Evolutionary conservation across 1,139 yeast genomes (phyloP).

Genomic region (Tardiomyces blankii): DNA sequence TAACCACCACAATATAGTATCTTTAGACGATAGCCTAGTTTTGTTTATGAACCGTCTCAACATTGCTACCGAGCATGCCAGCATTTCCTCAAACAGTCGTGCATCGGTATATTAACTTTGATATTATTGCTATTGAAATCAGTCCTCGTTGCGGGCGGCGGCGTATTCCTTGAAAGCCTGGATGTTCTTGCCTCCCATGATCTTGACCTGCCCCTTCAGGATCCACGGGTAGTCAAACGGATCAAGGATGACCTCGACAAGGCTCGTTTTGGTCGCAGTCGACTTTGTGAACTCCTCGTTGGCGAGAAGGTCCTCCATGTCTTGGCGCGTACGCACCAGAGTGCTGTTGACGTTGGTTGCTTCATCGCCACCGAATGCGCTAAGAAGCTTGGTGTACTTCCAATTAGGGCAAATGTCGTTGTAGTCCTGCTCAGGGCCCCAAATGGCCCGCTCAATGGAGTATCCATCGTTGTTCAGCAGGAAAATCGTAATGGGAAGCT

Average conservation of each 20-base stretch:
- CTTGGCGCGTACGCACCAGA: constrained; percentile 25
- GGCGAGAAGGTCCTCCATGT: constrained; percentile 25
- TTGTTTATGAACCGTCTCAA: too few species aligned
- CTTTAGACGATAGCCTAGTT: too few species aligned
- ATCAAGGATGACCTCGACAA: constrained; percentile 49
- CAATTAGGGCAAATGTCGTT: constrained; percentile 72
- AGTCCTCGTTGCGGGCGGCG: neutral
- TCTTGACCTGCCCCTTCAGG: constrained; percentile 15
- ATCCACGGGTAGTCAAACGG: constrained; percentile 50
- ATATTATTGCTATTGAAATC: too few species aligned
- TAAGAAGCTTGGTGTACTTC: constrained; percentile 62
- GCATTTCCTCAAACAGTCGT: too few species aligned
- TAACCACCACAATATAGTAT: too few species aligned
- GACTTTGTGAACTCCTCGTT: constrained; percentile 24
- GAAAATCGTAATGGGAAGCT: constrained; percentile 51
- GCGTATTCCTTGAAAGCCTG: constrained; percentile 16
- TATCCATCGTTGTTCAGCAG: constrained; percentile 77
- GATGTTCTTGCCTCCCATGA: constrained; percentile 17
- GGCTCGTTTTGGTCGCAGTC: constrained; percentile 30
- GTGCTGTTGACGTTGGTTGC: constrained; percentile 28
- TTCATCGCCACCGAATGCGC: constrained; percentile 55
- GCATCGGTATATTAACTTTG: too few species aligned
- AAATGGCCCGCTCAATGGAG: constrained; percentile 74
- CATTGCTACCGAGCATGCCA: too few species aligned
- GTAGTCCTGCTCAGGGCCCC: constrained; percentile 65